These are phyloP conservation scores for Porcisia hertigi DNA, from an alignment of 208 protist species.

Conservation along the genomic window DNA sequence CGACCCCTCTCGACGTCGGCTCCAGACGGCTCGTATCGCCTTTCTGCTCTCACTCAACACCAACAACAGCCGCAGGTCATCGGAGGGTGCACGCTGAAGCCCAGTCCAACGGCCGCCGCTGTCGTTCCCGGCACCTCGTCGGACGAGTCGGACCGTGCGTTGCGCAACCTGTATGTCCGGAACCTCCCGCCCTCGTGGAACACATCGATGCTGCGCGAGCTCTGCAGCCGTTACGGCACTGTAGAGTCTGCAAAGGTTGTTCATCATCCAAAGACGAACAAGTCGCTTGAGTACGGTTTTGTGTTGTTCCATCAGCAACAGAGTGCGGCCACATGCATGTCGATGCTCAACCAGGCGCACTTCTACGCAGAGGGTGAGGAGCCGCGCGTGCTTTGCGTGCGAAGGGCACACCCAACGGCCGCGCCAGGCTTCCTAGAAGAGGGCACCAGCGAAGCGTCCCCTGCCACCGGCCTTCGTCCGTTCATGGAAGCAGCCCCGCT, in stretches of 20 bases:
- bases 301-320: constrained; percentile 58
- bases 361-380: constrained; percentile 11
- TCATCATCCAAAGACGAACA: constrained; percentile 50
- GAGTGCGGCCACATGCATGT: constrained; percentile 44
- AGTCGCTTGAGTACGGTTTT: constrained; percentile 67
- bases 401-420: constrained; percentile 27
- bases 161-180: constrained; percentile 61
- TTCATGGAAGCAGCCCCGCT: not conserved
- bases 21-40: not conserved
- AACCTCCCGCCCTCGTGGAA: constrained; percentile 71
- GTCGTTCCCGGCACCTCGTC: not conserved
- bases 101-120: not conserved
- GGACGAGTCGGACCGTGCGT: constrained; percentile 13
- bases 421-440: constrained; percentile 24
- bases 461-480: not conserved
- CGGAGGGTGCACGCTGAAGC: constrained; percentile 15
- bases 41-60: constrained; percentile 5
- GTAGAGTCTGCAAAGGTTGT: constrained; percentile 66
- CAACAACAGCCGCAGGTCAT: not conserved
- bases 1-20: not conserved
- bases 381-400: constrained; percentile 26
- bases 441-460: not conserved
- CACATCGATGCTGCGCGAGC: constrained; percentile 55
- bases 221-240: constrained; percentile 51
- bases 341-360: constrained; percentile 25